These are phyloP conservation scores for Fusarium illudens DNA, from an alignment of 2,329 filamentous ascomycete genomes.

Conservation along the genomic window DNA sequence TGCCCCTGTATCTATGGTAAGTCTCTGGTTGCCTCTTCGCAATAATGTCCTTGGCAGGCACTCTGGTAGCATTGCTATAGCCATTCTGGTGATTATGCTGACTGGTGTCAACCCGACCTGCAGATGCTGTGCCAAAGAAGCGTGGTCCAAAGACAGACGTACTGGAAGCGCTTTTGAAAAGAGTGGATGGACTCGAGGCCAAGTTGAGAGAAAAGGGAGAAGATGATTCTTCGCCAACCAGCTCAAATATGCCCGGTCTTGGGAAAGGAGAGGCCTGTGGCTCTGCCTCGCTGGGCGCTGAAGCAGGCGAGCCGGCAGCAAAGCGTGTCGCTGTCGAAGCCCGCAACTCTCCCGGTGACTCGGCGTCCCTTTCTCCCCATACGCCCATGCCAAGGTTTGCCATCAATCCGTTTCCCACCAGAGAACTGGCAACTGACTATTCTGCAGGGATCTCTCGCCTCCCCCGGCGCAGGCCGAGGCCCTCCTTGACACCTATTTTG, in stretches of 20 bases:
- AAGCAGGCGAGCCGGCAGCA: conserved; percentile 48
- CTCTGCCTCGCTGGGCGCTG: conserved; percentile 31
- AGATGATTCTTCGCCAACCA: conserved; percentile 41
- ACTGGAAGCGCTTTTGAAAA: conserved; percentile 81
- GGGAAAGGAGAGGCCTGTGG: conserved; percentile 40
- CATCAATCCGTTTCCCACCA: background rate
- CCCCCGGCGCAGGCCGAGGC: conserved; percentile 64
- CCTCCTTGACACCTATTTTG: conserved; percentile 81
- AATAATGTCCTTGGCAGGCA: background rate
- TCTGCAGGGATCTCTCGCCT: conserved; percentile 55
- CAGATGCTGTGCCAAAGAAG: conserved; percentile 90
- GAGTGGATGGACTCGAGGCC: conserved; percentile 85
- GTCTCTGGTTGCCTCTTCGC: conserved; percentile 37
- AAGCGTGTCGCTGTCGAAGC: conserved; percentile 53
- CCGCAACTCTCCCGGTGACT: conserved; percentile 41
- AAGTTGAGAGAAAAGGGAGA: conserved; percentile 75
- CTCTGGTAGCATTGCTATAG: background rate
- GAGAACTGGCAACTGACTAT: conserved; percentile 15
- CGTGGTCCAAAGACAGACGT: conserved; percentile 91
- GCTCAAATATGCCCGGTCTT: conserved; percentile 21
- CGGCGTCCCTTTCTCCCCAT: conserved; percentile 36
- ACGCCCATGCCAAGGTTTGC: conserved; percentile 41
- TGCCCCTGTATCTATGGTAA: conserved; percentile 88
- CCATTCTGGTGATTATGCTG: background rate
- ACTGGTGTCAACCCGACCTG: conserved; percentile 2